Conservation (phyloP, 306 rosid genomes). For the peach (Prunus persica) region DNA sequence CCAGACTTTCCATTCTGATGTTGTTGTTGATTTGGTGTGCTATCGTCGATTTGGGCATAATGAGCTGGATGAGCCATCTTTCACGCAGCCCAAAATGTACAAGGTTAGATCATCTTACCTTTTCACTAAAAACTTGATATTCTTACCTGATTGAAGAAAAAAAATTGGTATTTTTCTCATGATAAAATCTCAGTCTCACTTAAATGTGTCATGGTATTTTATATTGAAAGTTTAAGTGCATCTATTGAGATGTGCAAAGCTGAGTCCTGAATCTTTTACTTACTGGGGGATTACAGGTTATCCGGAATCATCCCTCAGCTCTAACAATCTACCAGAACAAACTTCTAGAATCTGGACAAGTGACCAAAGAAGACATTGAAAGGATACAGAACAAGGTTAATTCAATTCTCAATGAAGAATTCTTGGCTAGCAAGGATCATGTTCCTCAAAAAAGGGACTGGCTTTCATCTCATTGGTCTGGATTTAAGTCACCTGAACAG, state of each 20-base stretch:
- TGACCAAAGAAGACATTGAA: slow-evolving; percentile 60
- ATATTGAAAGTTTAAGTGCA: background rate
- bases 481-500: slow-evolving; percentile 96
- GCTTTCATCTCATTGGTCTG: slow-evolving; percentile 96
- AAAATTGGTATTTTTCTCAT: background rate
- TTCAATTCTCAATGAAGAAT: slow-evolving; percentile 79
- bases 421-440: slow-evolving; percentile 87
- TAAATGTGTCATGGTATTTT: background rate
- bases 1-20: slow-evolving; percentile 96
- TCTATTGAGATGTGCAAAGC: slow-evolving; percentile 13
- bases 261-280: slow-evolving; percentile 22
- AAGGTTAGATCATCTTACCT: slow-evolving; percentile 52
- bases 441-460: slow-evolving; percentile 88
- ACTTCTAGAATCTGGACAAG: slow-evolving; percentile 74
- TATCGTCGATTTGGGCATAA: slow-evolving; percentile 96
- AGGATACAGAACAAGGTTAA: slow-evolving; percentile 67
- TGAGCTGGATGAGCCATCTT: slow-evolving; percentile 95
- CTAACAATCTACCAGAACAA: slow-evolving; percentile 82
- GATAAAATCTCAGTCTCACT: background rate
- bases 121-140: slow-evolving; percentile 7
- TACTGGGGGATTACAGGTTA: slow-evolving; percentile 47
- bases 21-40: slow-evolving; percentile 91
- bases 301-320: slow-evolving; percentile 78
- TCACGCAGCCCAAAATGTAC: slow-evolving; percentile 97
- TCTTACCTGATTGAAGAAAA: slow-evolving; percentile 1